These are phyloP conservation scores for Cryptococcus hybrid DNA, from an alignment of 1,284 basidiomycete species.

Conservation along the genomic window DNA sequence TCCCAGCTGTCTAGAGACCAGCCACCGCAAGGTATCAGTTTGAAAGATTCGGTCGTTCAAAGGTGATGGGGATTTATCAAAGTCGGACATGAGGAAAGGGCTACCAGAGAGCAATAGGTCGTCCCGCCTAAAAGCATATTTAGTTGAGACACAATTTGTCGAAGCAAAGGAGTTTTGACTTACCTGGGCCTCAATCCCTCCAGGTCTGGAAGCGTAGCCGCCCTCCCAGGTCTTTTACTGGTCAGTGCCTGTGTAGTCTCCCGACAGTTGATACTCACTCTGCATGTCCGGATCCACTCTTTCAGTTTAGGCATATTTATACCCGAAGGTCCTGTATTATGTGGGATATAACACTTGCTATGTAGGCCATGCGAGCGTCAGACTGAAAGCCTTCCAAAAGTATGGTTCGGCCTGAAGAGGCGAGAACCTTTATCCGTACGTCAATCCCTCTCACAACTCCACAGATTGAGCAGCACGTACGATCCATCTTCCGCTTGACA, in stretches of 20 bases:
- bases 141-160: background rate
- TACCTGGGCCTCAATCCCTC: constrained; percentile 74
- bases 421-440: constrained; percentile 63
- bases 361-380: constrained; percentile 71
- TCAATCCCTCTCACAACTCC: background rate
- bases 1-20: constrained; percentile 70
- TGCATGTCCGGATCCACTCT: constrained; percentile 64
- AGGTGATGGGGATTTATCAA: background rate
- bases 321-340: constrained; percentile 74
- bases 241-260: background rate
- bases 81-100: constrained; percentile 58
- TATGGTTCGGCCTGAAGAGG: constrained; percentile 64
- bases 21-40: constrained; percentile 63
- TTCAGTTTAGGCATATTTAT: constrained; percentile 63
- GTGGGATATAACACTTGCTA: constrained; percentile 71
- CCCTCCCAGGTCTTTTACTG: constrained; percentile 81
- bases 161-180: constrained; percentile 11
- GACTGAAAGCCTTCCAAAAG: constrained; percentile 37
- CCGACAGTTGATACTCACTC: constrained; percentile 54
- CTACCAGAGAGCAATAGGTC: constrained; percentile 85
- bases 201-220: constrained; percentile 79
- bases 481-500: constrained; percentile 81
- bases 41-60: background rate
- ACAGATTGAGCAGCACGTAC: constrained; percentile 50
- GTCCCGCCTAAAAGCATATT: constrained; percentile 66